phyloP scores from a whole-genome alignment of 257 asterid species.

The Nicotiana undulata region DNA sequence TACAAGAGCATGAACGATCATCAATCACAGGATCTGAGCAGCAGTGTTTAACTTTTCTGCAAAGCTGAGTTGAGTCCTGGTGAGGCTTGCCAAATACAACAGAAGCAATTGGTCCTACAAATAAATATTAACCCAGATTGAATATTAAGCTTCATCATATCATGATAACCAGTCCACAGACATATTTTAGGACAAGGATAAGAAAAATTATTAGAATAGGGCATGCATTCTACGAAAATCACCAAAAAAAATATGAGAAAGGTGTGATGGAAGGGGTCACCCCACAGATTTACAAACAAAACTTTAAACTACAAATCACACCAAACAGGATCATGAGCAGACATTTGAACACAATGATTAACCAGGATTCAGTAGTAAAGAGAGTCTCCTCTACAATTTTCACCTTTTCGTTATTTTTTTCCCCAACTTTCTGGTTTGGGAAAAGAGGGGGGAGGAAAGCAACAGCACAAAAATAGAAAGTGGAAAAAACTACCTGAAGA shows the following conservation, averaged over 20 bases:
- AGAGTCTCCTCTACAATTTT: background rate
- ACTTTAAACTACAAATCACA: background rate
- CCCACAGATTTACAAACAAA: background rate
- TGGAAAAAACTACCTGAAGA: conserved; percentile 45
- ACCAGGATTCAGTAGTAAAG: background rate
- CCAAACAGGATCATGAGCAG: background rate
- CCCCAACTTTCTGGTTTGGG: background rate
- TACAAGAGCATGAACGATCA: background rate
- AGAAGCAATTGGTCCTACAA: conserved; percentile 76
- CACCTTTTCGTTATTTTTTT: too few species aligned
- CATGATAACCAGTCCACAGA: background rate
- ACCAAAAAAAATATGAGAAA: background rate
- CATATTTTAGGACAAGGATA: background rate
- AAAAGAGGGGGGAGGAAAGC: background rate
- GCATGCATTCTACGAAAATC: background rate
- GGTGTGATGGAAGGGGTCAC: background rate
- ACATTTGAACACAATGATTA: background rate
- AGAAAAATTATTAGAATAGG: background rate
- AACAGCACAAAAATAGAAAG: background rate
- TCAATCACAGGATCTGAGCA: conserved; percentile 65
- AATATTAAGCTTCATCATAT: background rate
- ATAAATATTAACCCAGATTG: background rate
- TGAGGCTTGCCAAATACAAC: conserved; percentile 83
- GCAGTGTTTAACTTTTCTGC: conserved; percentile 93
- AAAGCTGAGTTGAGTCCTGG: conserved; percentile 86